Evolutionary conservation across 2,329 filamentous ascomycete genomes (phyloP), one percentile per base, ranked within the genome.

Genomic region (Sclerotinia subarctica): DNA sequence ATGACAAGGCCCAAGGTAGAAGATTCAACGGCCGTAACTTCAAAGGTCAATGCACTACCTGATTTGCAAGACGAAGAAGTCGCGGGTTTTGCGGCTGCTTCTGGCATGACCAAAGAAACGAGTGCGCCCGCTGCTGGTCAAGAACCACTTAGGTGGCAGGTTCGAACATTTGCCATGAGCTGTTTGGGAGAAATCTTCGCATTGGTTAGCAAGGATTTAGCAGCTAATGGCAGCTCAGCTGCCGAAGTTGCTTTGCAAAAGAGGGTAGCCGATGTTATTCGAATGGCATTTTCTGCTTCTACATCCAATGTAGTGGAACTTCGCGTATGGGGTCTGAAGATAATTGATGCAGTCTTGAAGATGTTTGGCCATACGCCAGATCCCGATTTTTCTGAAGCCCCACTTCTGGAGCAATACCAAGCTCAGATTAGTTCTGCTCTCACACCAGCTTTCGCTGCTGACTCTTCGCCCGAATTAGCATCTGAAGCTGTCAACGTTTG

Each of bases 401-500:
- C 96, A 80, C 84, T 99, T 21, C 85, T 99, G 5, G 96, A 99
- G 78, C 95, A 99, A 79, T 99, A 99, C 76, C 96, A 99, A 79
- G 95, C 95, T 6, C 95, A 99, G 77, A 99, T 99, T 77, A 94
- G 94, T 75, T 98, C 95, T 24, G 95, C 95, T 0, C 83, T 99
- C 70, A 99, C 96, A 0, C 95, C 95, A 4, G 96, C 95, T 0
- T 99, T 99, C 80, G 94, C 95, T 0, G 90, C 90, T 4, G 95
- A 99, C 78, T 99, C 95, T 0, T 97, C 94, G 0, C 94, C 96
- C 0, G 95, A 99, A 78, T 83, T 99, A 21, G 96, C 95, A 10
- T 94, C 95, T 0, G 94, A 97, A 77, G 95, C 96, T 21, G 92
- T 99, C 71, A 96, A 96, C 75, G 95, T 99, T 8, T 99, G 95